A percentile compares a stretch with the other conserved stretches of the same genome.
These are phyloP conservation scores for Candida krabiensis DNA, from an alignment of 805 yeast species.

Conservation along the genomic window DNA sequence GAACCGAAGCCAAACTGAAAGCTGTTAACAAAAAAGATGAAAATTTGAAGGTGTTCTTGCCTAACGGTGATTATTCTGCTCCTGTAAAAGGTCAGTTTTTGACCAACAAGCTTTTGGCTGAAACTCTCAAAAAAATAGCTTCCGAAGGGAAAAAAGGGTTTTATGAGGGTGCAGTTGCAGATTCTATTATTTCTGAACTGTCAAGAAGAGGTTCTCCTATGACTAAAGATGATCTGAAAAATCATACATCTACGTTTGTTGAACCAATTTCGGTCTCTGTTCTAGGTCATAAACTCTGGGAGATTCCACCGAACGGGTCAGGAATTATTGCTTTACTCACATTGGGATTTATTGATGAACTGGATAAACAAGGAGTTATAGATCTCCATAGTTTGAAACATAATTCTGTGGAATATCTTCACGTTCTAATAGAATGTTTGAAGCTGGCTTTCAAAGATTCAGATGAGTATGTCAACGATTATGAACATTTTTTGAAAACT, in stretches of 20 bases:
- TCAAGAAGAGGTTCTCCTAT: constrained; percentile 55
- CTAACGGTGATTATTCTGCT: constrained; percentile 36
- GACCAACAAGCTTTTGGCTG: constrained; percentile 52
- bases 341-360: constrained; percentile 60
- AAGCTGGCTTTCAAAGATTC: constrained; percentile 75
- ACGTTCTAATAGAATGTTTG: constrained; percentile 65
- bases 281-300: constrained; percentile 63
- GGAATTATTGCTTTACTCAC: constrained; percentile 76
- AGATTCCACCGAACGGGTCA: constrained; percentile 83
- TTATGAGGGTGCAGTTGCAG: constrained; percentile 71
- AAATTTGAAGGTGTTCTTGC: constrained; percentile 35
- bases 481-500: constrained; percentile 35
- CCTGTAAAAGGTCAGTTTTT: constrained; percentile 63
- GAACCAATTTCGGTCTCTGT: constrained; percentile 60
- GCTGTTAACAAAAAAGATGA: constrained; percentile 32
- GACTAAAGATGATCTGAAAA: constrained; percentile 51
- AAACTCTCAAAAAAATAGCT: constrained; percentile 52
- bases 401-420: constrained; percentile 71
- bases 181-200: constrained; percentile 57
- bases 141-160: constrained; percentile 61
- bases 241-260: constrained; percentile 61
- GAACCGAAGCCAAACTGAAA: constrained; percentile 39
- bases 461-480: constrained; percentile 71
- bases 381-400: constrained; percentile 49
- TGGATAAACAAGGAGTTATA: constrained; percentile 45